Evolutionary conservation across 805 yeast species (phyloP).

Genomic region (Blastobotrys peoriensis): DNA sequence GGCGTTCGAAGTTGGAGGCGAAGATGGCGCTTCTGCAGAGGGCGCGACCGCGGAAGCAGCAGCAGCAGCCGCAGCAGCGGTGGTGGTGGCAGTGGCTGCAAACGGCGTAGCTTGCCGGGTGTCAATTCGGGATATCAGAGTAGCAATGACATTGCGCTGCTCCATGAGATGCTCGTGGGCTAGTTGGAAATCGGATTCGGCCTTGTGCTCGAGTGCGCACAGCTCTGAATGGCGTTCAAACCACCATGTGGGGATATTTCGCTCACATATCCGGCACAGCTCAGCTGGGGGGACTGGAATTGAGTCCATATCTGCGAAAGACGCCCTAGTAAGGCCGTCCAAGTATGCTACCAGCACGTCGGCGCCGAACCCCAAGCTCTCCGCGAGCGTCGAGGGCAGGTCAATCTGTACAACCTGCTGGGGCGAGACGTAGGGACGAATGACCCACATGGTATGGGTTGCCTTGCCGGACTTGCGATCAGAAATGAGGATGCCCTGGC

Average conservation of each 20-base stretch:
- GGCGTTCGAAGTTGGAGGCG: not conserved
- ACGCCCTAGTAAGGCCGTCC: constrained; percentile 54
- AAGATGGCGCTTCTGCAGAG: constrained; percentile 1
- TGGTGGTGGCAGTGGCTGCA: not conserved
- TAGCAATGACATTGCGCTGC: constrained; percentile 48
- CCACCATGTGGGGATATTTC: constrained; percentile 93
- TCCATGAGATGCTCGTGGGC: constrained; percentile 74
- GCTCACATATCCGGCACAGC: constrained; percentile 89
- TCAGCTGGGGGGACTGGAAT: constrained; percentile 77
- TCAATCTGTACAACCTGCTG: constrained; percentile 52
- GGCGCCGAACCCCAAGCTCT: constrained; percentile 82
- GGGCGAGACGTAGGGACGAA: constrained; percentile 67
- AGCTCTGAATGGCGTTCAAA: constrained; percentile 84
- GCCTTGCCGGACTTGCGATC: constrained; percentile 53
- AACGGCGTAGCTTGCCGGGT: constrained; percentile 1
- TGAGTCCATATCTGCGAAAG: constrained; percentile 47
- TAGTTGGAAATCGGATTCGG: constrained; percentile 67
- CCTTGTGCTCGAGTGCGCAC: constrained; percentile 78
- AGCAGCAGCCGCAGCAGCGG: constrained; percentile 5
- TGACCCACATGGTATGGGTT: constrained; percentile 87
- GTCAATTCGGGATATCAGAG: constrained; percentile 29
- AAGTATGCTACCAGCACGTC: constrained; percentile 75
- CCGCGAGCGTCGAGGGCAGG: constrained; percentile 63
- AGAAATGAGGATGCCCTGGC: constrained; percentile 84
- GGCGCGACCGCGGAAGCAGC: constrained; percentile 1